phyloP scores from a whole-genome alignment of 805 yeast genomes.

The Candida sphagnicola region DNA sequence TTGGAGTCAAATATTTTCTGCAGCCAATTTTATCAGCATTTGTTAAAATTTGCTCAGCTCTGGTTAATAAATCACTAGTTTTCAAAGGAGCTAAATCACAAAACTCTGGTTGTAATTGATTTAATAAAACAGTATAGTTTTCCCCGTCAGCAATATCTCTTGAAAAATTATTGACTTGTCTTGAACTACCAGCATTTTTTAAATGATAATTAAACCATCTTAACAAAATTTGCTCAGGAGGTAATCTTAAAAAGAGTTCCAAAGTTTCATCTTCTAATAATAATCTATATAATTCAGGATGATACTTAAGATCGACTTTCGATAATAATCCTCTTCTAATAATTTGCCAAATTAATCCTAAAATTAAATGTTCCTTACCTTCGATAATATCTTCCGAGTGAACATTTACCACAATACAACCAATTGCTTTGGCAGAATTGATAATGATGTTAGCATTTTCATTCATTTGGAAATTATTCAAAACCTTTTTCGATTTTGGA shows the following conservation, averaged over 20 bases:
- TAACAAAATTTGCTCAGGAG: conserved; percentile 94
- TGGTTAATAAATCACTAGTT: conserved; percentile 63
- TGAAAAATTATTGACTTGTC: conserved; percentile 83
- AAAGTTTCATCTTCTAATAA: conserved; percentile 95
- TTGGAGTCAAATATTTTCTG: conserved; percentile 92
- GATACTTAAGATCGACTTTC: conserved; percentile 92
- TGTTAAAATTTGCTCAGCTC: conserved; percentile 82
- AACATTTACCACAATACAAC: conserved; percentile 96
- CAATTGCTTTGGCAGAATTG: conserved; percentile 98
- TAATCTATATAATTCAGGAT: conserved; percentile 92
- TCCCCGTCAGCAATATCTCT: conserved; percentile 92
- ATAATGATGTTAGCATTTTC: conserved; percentile 97
- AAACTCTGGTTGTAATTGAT: conserved; percentile 79
- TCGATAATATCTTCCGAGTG: conserved; percentile 94
- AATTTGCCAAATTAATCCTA: conserved; percentile 95
- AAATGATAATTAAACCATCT: conserved; percentile 98
- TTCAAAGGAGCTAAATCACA: conserved; percentile 85
- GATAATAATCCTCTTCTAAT: conserved; percentile 93
- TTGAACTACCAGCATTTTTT: conserved; percentile 84
- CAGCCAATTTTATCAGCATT: conserved; percentile 91
- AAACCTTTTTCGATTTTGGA: conserved; percentile 67
- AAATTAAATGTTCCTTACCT: conserved; percentile 86
- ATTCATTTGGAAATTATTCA: conserved; percentile 91
- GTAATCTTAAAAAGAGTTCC: conserved; percentile 92
- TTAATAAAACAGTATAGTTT: conserved; percentile 82